phyloP scores from a whole-genome alignment of 805 yeast genomes.

The Candida ovalis region DNA sequence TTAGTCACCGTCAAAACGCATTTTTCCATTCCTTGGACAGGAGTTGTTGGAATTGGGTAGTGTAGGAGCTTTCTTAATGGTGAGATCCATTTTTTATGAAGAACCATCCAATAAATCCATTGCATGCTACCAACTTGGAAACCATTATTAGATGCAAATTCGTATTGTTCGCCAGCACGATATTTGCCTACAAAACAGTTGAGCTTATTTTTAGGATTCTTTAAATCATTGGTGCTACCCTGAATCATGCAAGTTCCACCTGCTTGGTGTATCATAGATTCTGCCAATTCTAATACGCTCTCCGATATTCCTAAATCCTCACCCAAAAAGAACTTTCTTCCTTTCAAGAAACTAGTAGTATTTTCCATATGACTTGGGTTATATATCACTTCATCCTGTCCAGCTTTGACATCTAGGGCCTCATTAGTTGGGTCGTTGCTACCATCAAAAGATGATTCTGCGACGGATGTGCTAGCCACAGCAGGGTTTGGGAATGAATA shows the following conservation, averaged over 20 bases:
- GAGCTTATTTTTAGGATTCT: conserved; percentile 18
- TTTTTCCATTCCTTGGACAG: conserved; percentile 40
- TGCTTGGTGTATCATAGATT: conserved; percentile 40
- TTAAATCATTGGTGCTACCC: neutral
- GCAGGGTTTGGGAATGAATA: conserved; percentile 44
- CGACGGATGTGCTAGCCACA: conserved; percentile 7
- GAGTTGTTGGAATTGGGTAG: conserved; percentile 57
- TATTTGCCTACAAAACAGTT: conserved; percentile 60
- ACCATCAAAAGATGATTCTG: conserved; percentile 10
- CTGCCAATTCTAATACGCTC: conserved; percentile 37
- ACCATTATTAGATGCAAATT: conserved; percentile 38
- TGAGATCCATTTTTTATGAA: conserved; percentile 48
- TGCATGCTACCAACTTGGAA: conserved; percentile 58
- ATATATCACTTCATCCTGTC: conserved; percentile 3
- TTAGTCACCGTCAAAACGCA: conserved; percentile 67
- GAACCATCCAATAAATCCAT: conserved; percentile 73
- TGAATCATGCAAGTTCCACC: conserved; percentile 48
- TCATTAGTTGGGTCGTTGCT: conserved; percentile 1
- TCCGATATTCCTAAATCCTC: conserved; percentile 54
- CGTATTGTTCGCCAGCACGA: conserved; percentile 55
- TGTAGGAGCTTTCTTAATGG: conserved; percentile 57
- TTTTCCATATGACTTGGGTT: neutral
- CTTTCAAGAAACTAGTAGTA: conserved; percentile 32
- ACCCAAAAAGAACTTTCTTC: conserved; percentile 47
- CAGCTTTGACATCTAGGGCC: conserved; percentile 13